Base-by-base conservation (phyloP, 2,329 filamentous ascomycete species). In the Raffaelea arxii region DNA sequence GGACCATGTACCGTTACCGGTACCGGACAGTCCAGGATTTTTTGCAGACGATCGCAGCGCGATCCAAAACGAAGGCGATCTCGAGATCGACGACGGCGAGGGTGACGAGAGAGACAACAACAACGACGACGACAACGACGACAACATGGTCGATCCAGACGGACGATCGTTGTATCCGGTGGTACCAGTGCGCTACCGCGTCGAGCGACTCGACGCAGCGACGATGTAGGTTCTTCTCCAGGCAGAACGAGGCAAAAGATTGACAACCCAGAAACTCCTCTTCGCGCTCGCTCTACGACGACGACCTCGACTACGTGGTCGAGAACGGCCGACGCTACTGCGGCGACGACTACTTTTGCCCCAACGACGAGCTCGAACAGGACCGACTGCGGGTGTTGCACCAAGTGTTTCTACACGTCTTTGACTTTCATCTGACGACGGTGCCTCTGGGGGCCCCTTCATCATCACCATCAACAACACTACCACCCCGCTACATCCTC, bases 311-410 rank as follows among this genome's bases (percentile, higher is more conserved):
- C 50, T 79, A 75, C 52, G 63, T 66, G 42, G 69, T 65, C 47
- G 74, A 78, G 54, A 77, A 80, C 54, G 77, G 77, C n/a, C 66
- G 75, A 22, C 66, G 76, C 23, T 80, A 80, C 49, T 76, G 78
- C 54, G 66, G 66, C 37, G 77, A 74, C 11, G 80, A 80, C 54
- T 72, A 72, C 46, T 77, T 79, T 43, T n/a, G n/a, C n/a, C 77
- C 77, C 23, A 80, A 79, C 46, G 77, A 80, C 49, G 76, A 78
- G 42, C 61, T 69, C 5, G 77, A 80, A 59, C 61, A 63, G 47
- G 61, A 61, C 22, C 59, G 62, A 3, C 54, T 62, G 51, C 61
- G 60, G 25, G 56, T 62, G 41, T 46, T 59, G 32, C 59, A 63
- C 51, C 58, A 62, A 43, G 58, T 61, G 22, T 61, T 56, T 39